Conservation (phyloP, 768 basidiomycete genomes). For the Lentinula sp. region DNA sequence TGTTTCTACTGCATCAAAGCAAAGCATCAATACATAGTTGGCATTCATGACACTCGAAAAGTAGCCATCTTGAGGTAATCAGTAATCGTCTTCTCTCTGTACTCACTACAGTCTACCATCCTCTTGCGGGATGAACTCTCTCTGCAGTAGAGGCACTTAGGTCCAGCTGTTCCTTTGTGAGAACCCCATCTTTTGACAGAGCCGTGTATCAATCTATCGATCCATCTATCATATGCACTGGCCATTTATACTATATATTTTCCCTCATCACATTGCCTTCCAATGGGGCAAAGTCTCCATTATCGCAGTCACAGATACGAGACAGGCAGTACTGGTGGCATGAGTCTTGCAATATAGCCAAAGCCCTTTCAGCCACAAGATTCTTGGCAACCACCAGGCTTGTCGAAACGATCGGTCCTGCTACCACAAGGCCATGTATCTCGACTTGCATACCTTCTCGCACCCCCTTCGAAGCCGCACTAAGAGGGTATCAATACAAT, state of each 20-base stretch:
- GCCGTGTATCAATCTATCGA: no score
- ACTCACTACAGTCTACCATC: no score
- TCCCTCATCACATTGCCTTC: background rate
- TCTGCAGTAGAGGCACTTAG: no score
- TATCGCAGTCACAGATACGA: conserved; percentile 34
- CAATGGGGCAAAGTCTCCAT: background rate
- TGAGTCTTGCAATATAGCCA: conserved; percentile 43
- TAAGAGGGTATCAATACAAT: background rate
- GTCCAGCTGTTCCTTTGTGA: no score
- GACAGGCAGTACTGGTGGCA: conserved; percentile 37
- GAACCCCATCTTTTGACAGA: no score
- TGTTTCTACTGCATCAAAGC: no score
- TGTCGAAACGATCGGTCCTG: conserved; percentile 54
- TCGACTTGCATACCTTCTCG: conserved; percentile 47
- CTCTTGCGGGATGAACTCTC: no score
- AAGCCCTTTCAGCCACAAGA: conserved; percentile 58
- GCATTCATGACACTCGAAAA: no score
- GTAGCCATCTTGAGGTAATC: no score
- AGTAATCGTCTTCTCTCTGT: no score
- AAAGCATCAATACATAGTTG: no score
- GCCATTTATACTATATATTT: no score
- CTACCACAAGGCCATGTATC: conserved; percentile 51
- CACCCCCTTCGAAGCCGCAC: conserved; percentile 10
- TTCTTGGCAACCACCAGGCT: conserved; percentile 62
- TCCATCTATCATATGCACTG: background rate